Evolutionary conservation across 352 stramenopile species (phyloP).

Genomic region (Saprolegnia diclina): DNA sequence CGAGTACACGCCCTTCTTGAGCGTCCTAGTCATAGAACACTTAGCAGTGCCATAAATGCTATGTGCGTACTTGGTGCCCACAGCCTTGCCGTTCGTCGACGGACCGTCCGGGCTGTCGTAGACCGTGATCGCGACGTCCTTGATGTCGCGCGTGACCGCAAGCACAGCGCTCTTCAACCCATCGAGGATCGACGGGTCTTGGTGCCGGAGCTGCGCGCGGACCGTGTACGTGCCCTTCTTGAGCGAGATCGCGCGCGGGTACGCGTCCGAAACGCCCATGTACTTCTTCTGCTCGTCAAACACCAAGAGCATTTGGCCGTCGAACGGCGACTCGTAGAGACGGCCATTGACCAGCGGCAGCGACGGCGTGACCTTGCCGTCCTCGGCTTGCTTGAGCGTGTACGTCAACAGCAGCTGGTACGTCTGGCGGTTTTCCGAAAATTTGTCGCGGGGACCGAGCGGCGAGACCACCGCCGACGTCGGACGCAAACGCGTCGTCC

Average conservation of each 20-base stretch:
- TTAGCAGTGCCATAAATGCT: neutral
- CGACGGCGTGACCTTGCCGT: slow-evolving; percentile 70
- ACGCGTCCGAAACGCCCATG: slow-evolving; percentile 77
- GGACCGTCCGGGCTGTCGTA: slow-evolving; percentile 65
- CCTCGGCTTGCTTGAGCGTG: slow-evolving; percentile 30
- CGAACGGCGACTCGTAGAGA: slow-evolving; percentile 92
- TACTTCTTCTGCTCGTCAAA: slow-evolving; percentile 94
- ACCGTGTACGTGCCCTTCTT: slow-evolving; percentile 85
- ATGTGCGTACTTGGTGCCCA: slow-evolving; percentile 43
- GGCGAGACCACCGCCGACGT: slow-evolving; percentile 68
- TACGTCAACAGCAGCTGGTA: slow-evolving; percentile 90
- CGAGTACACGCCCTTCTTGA: slow-evolving; percentile 45
- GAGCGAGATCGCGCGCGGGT: slow-evolving; percentile 65
- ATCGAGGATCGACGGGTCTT: slow-evolving; percentile 75
- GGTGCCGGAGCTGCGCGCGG: slow-evolving; percentile 69
- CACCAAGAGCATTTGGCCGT: slow-evolving; percentile 89
- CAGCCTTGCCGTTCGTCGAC: slow-evolving; percentile 47
- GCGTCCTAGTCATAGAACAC: neutral
- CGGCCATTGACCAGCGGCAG: slow-evolving; percentile 75
- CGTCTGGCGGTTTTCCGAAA: slow-evolving; percentile 78
- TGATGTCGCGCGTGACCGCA: slow-evolving; percentile 64
- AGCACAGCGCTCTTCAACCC: slow-evolving; percentile 76
- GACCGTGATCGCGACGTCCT: slow-evolving; percentile 56
- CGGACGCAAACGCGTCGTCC: slow-evolving; percentile 72
- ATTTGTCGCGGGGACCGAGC: slow-evolving; percentile 74